phyloP scores from a whole-genome alignment of 352 stramenopile genomes.

The Phytophthora sp. region DNA sequence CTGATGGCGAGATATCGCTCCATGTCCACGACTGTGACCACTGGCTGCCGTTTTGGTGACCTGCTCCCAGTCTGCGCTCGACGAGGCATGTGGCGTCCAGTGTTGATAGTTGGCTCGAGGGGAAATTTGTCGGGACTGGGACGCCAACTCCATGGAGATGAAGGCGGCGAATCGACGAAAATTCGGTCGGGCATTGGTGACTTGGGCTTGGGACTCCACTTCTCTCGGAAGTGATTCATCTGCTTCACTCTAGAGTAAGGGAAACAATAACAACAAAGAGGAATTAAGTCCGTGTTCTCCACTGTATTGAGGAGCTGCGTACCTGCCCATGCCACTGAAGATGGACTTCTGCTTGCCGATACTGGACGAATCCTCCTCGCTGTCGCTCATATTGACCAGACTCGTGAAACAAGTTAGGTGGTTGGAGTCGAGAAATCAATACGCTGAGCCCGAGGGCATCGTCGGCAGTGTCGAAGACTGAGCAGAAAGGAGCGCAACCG shows the following conservation, averaged over 20 bases:
- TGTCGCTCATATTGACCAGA: slow-evolving; percentile 42
- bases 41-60: slow-evolving; percentile 15
- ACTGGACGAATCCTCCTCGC: slow-evolving; percentile 44
- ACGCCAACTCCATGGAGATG: slow-evolving; percentile 26
- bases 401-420: too few species aligned
- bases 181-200: slow-evolving; percentile 18
- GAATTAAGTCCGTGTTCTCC: neutral
- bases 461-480: slow-evolving; percentile 5
- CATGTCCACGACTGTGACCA: slow-evolving; percentile 46
- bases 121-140: slow-evolving; percentile 22
- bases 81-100: slow-evolving; percentile 4
- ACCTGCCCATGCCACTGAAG: slow-evolving; percentile 55
- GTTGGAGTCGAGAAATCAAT: slow-evolving; percentile 12
- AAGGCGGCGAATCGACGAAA: slow-evolving; percentile 20
- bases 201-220: slow-evolving; percentile 49
- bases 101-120: slow-evolving; percentile 16
- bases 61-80: slow-evolving; percentile 12
- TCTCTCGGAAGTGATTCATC: slow-evolving; percentile 60
- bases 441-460: slow-evolving; percentile 16
- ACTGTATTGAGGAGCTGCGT: too few species aligned
- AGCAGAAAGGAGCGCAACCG: slow-evolving; percentile 7
- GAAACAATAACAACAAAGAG: neutral
- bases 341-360: slow-evolving; percentile 49
- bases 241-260: slow-evolving; percentile 43
- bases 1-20: slow-evolving; percentile 55